phyloP scores from a whole-genome alignment of 345 rosid genomes.

The Triadica sebifera region DNA sequence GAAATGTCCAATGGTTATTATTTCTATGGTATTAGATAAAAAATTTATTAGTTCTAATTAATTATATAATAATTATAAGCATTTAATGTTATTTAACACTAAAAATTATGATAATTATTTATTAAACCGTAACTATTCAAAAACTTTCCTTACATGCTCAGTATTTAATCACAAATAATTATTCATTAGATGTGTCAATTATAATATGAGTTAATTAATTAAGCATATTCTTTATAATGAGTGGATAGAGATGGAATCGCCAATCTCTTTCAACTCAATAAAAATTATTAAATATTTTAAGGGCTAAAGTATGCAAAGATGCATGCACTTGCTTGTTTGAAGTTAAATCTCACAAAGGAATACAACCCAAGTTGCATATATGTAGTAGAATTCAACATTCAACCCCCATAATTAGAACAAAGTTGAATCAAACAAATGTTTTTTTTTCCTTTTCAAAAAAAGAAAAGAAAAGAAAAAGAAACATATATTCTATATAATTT shows the following conservation, averaged over 20 bases:
- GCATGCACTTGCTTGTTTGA: conserved; percentile 16
- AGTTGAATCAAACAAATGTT: background rate
- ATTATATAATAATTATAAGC: too few species aligned
- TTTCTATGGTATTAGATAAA: too few species aligned
- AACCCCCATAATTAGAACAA: background rate
- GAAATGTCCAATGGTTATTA: too few species aligned
- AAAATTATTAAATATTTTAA: background rate
- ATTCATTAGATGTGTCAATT: too few species aligned
- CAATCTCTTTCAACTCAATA: background rate
- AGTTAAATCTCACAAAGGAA: background rate
- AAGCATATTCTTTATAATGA: too few species aligned
- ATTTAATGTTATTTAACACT: too few species aligned
- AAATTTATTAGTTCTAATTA: too few species aligned
- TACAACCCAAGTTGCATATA: background rate
- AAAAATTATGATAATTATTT: too few species aligned
- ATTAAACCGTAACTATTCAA: too few species aligned
- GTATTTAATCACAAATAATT: too few species aligned
- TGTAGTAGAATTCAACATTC: background rate
- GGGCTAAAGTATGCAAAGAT: background rate
- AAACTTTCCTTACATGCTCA: too few species aligned
- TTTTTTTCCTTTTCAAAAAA: background rate
- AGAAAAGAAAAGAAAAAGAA: background rate
- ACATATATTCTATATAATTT: background rate
- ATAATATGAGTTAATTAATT: too few species aligned
- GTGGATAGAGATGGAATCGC: conserved; percentile 6